Conservation (phyloP, 2,329 filamentous ascomycete genomes). For the Ustilaginoidea virens region DNA sequence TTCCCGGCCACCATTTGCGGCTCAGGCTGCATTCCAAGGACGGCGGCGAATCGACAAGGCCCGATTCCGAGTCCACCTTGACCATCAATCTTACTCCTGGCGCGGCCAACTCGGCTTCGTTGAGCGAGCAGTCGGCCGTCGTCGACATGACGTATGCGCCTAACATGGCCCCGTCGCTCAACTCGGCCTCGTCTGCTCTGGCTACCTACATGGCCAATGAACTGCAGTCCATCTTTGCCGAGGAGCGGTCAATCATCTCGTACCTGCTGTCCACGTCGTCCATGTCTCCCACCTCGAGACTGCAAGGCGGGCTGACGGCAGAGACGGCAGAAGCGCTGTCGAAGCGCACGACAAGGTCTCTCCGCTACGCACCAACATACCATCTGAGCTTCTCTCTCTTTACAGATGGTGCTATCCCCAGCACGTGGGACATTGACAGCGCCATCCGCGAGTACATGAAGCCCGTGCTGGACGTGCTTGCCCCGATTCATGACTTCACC, state of each 20-base stretch:
- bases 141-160: slow-evolving; percentile 66
- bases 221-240: slow-evolving; percentile 62
- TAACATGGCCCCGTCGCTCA: slow-evolving; percentile 49
- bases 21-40: slow-evolving; percentile 17
- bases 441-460: slow-evolving; percentile 69
- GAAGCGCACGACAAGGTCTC: slow-evolving; percentile 65
- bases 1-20: slow-evolving; percentile 69
- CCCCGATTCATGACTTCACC: slow-evolving; percentile 83
- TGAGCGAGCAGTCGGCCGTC: slow-evolving; percentile 54
- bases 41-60: neutral
- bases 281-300: slow-evolving; percentile 30
- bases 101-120: slow-evolving; percentile 40
- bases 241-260: slow-evolving; percentile 78
- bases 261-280: slow-evolving; percentile 50
- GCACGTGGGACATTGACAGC: slow-evolving; percentile 78
- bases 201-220: slow-evolving; percentile 67
- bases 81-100: slow-evolving; percentile 56
- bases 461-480: slow-evolving; percentile 65
- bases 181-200: slow-evolving; percentile 55
- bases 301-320: slow-evolving; percentile 30
- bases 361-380: slow-evolving; percentile 88
- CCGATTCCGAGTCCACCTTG: slow-evolving; percentile 39
- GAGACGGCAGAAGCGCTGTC: slow-evolving; percentile 39
- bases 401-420: slow-evolving; percentile 61
- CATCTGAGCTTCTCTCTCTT: slow-evolving; percentile 95